phyloP scores from a whole-genome alignment of 352 stramenopile genomes.

The Pilasporangium apinafurcum region DNA sequence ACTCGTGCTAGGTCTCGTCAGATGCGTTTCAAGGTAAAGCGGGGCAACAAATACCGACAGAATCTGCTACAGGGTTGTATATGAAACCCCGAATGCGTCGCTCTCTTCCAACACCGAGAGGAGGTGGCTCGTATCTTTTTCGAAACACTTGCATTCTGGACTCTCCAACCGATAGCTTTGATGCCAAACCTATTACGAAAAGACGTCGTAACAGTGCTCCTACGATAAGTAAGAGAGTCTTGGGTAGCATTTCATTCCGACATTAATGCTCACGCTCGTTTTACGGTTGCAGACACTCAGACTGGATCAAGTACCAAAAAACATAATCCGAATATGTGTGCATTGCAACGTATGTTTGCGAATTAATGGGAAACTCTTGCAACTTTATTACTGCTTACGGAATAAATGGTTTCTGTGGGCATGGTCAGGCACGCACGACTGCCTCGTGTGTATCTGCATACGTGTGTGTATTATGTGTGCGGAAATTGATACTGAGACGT shows the following conservation, averaged over 20 bases:
- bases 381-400: too few species aligned
- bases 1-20: too few species aligned
- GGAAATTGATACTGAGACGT: too few species aligned
- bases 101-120: background rate
- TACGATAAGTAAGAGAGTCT: background rate
- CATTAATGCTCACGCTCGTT: background rate
- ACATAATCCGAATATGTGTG: too few species aligned
- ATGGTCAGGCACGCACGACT: too few species aligned
- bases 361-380: too few species aligned
- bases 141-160: slow-evolving; percentile 16
- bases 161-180: slow-evolving; percentile 7
- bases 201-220: background rate
- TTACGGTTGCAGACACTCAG: too few species aligned
- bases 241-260: background rate
- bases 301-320: too few species aligned
- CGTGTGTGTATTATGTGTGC: too few species aligned
- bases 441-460: too few species aligned
- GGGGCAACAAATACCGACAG: background rate
- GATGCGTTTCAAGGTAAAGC: background rate
- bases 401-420: too few species aligned
- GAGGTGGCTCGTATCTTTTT: background rate
- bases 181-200: background rate
- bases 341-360: slow-evolving; percentile 48
- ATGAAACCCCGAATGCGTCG: slow-evolving; percentile 2
- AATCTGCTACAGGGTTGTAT: too few species aligned